Percentiles rank a stretch among this genome's conserved stretches.
phyloP scores from a whole-genome alignment of 768 basidiomycete species.

The Cystobasidium onofrii region DNA sequence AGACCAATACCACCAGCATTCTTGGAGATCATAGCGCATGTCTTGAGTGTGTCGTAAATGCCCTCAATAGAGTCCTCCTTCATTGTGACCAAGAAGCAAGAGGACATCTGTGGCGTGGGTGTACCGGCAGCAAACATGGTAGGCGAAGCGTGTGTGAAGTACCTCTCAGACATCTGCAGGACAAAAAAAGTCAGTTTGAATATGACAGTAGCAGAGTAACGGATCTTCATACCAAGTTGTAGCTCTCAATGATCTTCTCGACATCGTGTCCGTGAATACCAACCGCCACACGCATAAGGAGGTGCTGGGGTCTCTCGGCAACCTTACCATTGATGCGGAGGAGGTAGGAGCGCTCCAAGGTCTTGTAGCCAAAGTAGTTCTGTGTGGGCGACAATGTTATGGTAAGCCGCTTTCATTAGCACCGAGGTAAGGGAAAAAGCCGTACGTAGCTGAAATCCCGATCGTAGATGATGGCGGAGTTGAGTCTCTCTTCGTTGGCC shows the following conservation, averaged over 20 bases:
- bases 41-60: conserved; percentile 97
- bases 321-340: conserved; percentile 88
- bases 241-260: conserved; percentile 77
- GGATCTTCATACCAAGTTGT: conserved; percentile 39
- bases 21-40: conserved; percentile 98
- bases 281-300: conserved; percentile 99
- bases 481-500: conserved; percentile 69
- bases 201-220: background rate
- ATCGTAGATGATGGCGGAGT: conserved; percentile 93
- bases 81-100: conserved; percentile 97
- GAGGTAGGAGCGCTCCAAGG: conserved; percentile 93
- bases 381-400: background rate
- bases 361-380: conserved; percentile 89
- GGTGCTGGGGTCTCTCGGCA: conserved; percentile 94
- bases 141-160: conserved; percentile 96
- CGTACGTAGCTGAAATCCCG: conserved; percentile 94
- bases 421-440: background rate
- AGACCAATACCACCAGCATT: conserved; percentile 97
- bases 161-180: conserved; percentile 87
- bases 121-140: conserved; percentile 98
- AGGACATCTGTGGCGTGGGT: conserved; percentile 81
- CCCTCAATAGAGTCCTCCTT: conserved; percentile 98
- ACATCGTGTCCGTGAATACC: conserved; percentile 88
- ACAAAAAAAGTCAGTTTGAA: conserved; percentile 52
- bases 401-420: background rate